A percentile compares a stretch with the other conserved stretches of the same genome.
These are phyloP conservation scores for Skeletonema marinoi DNA, from an alignment of 108 stramenopile species.

Conservation along the genomic window DNA sequence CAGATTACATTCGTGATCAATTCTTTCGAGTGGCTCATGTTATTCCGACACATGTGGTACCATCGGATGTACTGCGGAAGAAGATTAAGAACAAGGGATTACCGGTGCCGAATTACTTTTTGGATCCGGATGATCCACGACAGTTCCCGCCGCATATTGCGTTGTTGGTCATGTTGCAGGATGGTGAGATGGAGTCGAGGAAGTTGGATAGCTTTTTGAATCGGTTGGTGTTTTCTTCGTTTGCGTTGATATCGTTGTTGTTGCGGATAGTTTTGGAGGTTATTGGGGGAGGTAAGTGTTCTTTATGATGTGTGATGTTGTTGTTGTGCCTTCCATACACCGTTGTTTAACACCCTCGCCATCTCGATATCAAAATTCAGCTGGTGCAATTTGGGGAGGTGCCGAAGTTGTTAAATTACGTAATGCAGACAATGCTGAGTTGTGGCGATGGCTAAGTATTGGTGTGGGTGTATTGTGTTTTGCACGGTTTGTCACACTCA, in stretches of 20 bases:
- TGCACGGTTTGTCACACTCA: conserved; percentile 32
- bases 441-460: conserved; percentile 37
- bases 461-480: conserved; percentile 34
- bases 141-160: conserved; percentile 48
- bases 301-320: no score
- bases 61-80: conserved; percentile 27
- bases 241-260: conserved; percentile 31
- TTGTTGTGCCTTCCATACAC: no score
- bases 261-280: conserved; percentile 38
- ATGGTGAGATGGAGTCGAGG: conserved; percentile 37
- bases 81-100: conserved; percentile 35
- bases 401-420: conserved; percentile 22
- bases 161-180: conserved; percentile 35
- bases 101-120: conserved; percentile 44
- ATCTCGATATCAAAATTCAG: not conserved
- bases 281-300: conserved; percentile 16
- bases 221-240: conserved; percentile 24
- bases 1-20: conserved; percentile 42
- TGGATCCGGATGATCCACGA: conserved; percentile 32
- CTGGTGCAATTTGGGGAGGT: conserved; percentile 49
- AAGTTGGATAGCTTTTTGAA: conserved; percentile 32
- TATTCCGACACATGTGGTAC: conserved; percentile 16
- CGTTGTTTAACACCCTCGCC: no score
- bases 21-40: conserved; percentile 24
- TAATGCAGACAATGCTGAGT: conserved; percentile 26